Base-by-base conservation (phyloP, 805 yeast genomes). In the Cyberlindnera suaveolens region DNA sequence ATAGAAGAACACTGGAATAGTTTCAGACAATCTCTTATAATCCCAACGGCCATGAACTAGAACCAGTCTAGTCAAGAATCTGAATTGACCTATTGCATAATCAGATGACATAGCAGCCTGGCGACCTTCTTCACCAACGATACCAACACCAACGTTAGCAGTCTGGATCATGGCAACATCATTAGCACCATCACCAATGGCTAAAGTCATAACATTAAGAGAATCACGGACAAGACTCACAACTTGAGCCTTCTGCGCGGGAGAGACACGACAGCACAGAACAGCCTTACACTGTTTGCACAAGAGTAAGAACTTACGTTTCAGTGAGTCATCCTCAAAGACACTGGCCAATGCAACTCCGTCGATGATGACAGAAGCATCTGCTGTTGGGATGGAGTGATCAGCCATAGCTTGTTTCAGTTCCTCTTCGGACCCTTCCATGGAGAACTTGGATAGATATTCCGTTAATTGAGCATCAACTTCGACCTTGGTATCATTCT, bases 191-290 rank as follows among this genome's bases (percentile, higher is more conserved):
- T 85, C 95, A 52, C 95, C 95, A 58, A 85, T 84, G 18, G 61
- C 91, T 40, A 85, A 65, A 1, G 95, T 85, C 89, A 85, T 85
- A 26, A 85, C 95, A 47, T 79, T 80, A 38, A 85, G 67, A 8
- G 81, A 72, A 31, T 79, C 77, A 59, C 81, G 84, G 15, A 85
- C 93, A 47, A 85, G 61, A 51, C 75, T 78, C 14, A 93, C 99
- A 15, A 93, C 99, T 41, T 93, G 68, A 0, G 99, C 99, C 62
- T 93, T 93, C 58, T 93, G 99, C 45, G 95, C 71, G 0, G 99
- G 99, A 1, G 98, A 91, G 1, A 93, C 99, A 61, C 99, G 81
- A 66, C 99, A 93, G 62, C 99, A 93, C 31, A 93, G 82, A 11
- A 95, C 99, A 0, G 99, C 33, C 46, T 75, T 77, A 67, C 93